Evolutionary conservation across 805 yeast species (phyloP), one percentile per base, ranked within the genome.

Genomic region (Crinitomyces ghanaensis): DNA sequence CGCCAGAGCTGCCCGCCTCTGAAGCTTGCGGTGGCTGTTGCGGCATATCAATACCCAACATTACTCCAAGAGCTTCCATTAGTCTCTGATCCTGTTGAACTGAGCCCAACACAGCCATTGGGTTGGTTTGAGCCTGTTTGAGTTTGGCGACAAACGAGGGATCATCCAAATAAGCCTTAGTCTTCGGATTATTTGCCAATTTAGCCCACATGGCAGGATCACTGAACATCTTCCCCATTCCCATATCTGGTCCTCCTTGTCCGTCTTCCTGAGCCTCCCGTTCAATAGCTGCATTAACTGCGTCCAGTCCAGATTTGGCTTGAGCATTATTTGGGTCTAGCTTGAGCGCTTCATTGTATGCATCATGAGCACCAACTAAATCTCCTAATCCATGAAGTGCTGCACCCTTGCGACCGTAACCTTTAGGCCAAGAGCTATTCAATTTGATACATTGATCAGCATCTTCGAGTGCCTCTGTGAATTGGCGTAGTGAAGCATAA

Each of bases 361-460:
- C 65, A 18, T 57, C 56, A 45, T 70, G 71, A 29, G 97, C 91
- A 15, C 72, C 80, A 19, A 80, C 85, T 31, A 77, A 68, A 39
- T 81, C 70, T 12, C 84, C 84, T 39, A 80, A 63, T n/a, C 98
- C 98, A 49, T 67, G 77, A 31, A 77, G 73, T 20, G 98, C 98
- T 43, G 96, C 86, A 39, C 83, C 99, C 23, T 80, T 79, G 59
- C 99, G 77, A 51, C 76, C 80, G 65, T 80, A 82, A 30, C 97
- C 98, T 60, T 91, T 91, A 15, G 95, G 85, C 97, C 97, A 91
- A 2, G 77, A 44, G 11, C 85, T 77, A 43, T 81, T 83, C 59
- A 85, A 74, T 49, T 72, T 68, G 34, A 80, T 75, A 60, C 95
- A 80, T 51, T 79, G 72, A 38, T 81, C 60, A 12, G 97, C 98